These are phyloP conservation scores for Psilocybe subaeruginosa DNA, from an alignment of 768 basidiomycete species.

Conservation along the genomic window DNA sequence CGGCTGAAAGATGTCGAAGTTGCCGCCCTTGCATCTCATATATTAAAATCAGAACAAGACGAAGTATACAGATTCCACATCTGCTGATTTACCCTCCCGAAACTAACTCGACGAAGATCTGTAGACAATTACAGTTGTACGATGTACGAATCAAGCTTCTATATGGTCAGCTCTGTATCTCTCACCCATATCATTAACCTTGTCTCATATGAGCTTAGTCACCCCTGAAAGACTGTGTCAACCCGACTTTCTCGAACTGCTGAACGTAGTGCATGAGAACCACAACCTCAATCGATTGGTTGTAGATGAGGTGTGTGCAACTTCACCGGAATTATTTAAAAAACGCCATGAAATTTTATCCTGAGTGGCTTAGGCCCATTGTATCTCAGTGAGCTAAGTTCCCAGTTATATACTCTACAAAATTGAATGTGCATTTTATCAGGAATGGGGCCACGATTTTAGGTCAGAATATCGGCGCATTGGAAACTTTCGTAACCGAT, in stretches of 20 bases:
- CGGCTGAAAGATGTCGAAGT: constrained; percentile 57
- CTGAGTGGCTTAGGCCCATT: constrained; percentile 60
- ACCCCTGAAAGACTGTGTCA: constrained; percentile 78
- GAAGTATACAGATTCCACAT: constrained; percentile 40
- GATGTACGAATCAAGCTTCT: constrained; percentile 63
- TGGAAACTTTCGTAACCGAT: constrained; percentile 69
- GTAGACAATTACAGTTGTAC: constrained; percentile 60
- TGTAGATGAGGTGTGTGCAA: constrained; percentile 67
- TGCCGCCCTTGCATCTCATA: constrained; percentile 70
- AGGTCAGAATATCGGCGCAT: constrained; percentile 73
- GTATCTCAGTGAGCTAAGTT: constrained; percentile 63
- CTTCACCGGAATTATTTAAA: not conserved
- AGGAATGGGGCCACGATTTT: constrained; percentile 91
- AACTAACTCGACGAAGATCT: constrained; percentile 45
- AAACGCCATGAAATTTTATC: no score
- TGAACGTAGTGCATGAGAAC: constrained; percentile 55
- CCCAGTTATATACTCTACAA: no score
- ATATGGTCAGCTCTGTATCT: constrained; percentile 56
- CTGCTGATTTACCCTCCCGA: not conserved
- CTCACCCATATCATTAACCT: not conserved
- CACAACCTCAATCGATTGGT: constrained; percentile 72
- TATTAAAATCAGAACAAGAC: constrained; percentile 51
- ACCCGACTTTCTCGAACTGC: constrained; percentile 51
- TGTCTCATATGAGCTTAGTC: constrained; percentile 38
- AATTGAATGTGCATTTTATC: not conserved